Percentiles rank a stretch among this genome's conserved stretches.
These are phyloP conservation scores for Vitellaria paradoxa DNA, from an alignment of 179 eudicot species.

Conservation along the genomic window DNA sequence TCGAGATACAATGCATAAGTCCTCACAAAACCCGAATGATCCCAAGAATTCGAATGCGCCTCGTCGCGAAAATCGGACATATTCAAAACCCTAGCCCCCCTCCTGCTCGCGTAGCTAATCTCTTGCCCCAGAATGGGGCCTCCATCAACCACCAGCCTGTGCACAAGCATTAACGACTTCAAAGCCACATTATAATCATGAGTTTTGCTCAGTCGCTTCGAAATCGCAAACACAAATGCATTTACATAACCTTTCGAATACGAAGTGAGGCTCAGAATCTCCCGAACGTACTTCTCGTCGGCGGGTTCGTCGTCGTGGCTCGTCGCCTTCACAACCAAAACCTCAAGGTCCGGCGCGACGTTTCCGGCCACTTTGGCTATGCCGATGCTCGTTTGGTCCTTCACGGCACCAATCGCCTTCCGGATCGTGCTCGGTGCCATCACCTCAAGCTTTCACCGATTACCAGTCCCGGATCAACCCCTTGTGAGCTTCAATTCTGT, in stretches of 20 bases:
- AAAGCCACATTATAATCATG: conserved; percentile 88
- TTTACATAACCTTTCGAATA: conserved; percentile 70
- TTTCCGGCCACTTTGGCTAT: conserved; percentile 83
- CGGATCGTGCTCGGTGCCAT: conserved; percentile 72
- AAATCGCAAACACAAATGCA: conserved; percentile 61
- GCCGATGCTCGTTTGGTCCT: conserved; percentile 95
- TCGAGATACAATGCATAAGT: conserved; percentile 76
- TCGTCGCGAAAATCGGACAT: conserved; percentile 89
- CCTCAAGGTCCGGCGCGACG: conserved; percentile 89
- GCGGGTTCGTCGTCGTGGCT: conserved; percentile 92
- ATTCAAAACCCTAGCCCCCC: conserved; percentile 76
- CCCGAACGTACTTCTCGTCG: conserved; percentile 69
- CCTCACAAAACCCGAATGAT: conserved; percentile 81
- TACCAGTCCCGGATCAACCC: no score
- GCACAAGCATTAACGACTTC: conserved; percentile 65
- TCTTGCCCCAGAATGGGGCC: conserved; percentile 72
- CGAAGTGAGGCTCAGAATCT: conserved; percentile 65
- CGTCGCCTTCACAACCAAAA: conserved; percentile 83
- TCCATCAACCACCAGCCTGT: conserved; percentile 69
- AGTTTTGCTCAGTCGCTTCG: conserved; percentile 74
- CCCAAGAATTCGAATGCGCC: conserved; percentile 89
- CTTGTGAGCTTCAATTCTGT: no score
- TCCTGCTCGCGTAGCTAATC: conserved; percentile 72
- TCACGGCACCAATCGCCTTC: conserved; percentile 84
- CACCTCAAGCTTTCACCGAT: background rate